Evolutionary conservation across 2,329 filamentous ascomycete genomes (phyloP).

Genomic region (Beauveria rudraprayagi): DNA sequence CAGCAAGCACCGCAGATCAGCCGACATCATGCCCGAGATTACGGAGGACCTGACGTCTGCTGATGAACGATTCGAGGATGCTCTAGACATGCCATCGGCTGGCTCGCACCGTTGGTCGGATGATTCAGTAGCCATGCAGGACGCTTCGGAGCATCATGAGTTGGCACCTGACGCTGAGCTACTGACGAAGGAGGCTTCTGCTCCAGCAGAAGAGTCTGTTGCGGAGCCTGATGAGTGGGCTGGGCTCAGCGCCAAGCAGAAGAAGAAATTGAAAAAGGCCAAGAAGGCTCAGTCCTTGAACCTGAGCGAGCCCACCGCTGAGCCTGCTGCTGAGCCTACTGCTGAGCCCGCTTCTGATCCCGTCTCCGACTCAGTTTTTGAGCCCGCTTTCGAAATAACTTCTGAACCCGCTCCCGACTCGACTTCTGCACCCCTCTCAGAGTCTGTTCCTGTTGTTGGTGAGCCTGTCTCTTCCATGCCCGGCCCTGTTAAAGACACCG

Average conservation of each 20-base stretch:
- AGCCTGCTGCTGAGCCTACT: neutral
- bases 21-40: slow-evolving; percentile 16
- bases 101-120: slow-evolving; percentile 13
- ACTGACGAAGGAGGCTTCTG: neutral
- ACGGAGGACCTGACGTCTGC: slow-evolving; percentile 26
- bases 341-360: neutral
- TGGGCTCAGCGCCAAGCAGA: slow-evolving; percentile 16
- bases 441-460: neutral
- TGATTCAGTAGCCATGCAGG: slow-evolving; percentile 12
- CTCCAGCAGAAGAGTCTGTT: slow-evolving; percentile 4
- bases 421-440: neutral
- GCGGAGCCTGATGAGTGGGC: slow-evolving; percentile 7
- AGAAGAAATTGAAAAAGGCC: slow-evolving; percentile 20
- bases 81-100: slow-evolving; percentile 18
- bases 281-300: slow-evolving; percentile 14
- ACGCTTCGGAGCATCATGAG: slow-evolving; percentile 1
- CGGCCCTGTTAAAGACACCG: neutral
- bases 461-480: neutral
- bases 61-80: slow-evolving; percentile 30
- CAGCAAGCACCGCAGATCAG: slow-evolving; percentile 15
- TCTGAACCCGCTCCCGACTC: neutral
- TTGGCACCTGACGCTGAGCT: slow-evolving; percentile 10
- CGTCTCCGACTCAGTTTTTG: neutral
- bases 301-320: neutral
- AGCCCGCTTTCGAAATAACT: neutral